Evolutionary conservation across 1,284 basidiomycete genomes (phyloP).

Genomic region (Athelia psychrophila): DNA sequence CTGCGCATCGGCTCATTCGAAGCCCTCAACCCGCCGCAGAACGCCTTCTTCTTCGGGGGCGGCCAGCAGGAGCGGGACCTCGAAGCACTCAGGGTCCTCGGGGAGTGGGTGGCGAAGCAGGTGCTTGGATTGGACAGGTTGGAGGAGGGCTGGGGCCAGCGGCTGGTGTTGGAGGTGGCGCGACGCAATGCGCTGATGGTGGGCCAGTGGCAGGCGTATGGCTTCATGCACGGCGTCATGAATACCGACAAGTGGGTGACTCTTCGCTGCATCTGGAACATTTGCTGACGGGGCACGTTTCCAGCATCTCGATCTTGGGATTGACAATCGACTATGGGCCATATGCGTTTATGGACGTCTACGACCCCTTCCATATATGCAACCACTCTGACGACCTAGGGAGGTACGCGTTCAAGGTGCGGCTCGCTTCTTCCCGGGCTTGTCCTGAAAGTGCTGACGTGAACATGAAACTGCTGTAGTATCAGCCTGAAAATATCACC

Average conservation of each 20-base stretch:
- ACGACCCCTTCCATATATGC: conserved; percentile 84
- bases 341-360: conserved; percentile 95
- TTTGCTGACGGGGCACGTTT: conserved; percentile 5
- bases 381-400: conserved; percentile 90
- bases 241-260: conserved; percentile 88
- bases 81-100: conserved; percentile 72
- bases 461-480: conserved; percentile 22
- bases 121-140: conserved; percentile 39
- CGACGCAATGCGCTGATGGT: conserved; percentile 88
- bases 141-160: conserved; percentile 57
- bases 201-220: conserved; percentile 92
- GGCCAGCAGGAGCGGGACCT: conserved; percentile 74
- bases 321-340: conserved; percentile 95
- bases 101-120: conserved; percentile 65
- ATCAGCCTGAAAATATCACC: conserved; percentile 61
- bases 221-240: conserved; percentile 94
- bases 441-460: conserved; percentile 7
- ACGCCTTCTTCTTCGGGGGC: conserved; percentile 68
- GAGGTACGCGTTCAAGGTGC: conserved; percentile 82
- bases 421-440: conserved; percentile 7
- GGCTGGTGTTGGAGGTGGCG: conserved; percentile 76
- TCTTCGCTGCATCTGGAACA: background rate
- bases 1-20: conserved; percentile 92
- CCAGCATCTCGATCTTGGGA: conserved; percentile 80
- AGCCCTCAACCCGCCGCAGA: conserved; percentile 73